These are phyloP conservation scores for Trichoderma sp. DNA, from an alignment of 2,329 filamentous ascomycete genomes.

Conservation along the genomic window DNA sequence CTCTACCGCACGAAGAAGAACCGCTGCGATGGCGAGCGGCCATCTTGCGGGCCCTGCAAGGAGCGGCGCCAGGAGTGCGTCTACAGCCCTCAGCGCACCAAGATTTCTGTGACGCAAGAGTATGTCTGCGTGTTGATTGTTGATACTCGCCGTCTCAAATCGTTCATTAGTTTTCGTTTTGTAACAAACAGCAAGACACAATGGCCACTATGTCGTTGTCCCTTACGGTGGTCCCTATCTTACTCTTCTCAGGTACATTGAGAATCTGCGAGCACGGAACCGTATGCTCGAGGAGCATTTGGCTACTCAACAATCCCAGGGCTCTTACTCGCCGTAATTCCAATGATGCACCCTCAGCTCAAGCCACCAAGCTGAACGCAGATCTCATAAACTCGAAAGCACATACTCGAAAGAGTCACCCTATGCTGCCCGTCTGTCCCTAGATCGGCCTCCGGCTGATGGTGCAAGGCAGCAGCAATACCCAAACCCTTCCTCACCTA, in stretches of 20 bases:
- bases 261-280: constrained; percentile 22
- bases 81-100: constrained; percentile 24
- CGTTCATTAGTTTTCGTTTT: too few relatives aligned
- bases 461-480: not conserved
- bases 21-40: constrained; percentile 22
- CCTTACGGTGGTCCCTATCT: not conserved
- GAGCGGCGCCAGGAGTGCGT: constrained; percentile 24
- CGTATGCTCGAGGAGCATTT: constrained; percentile 24
- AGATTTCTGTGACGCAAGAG: constrained; percentile 23
- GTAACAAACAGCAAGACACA: too few relatives aligned
- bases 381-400: not conserved
- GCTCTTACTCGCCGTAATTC: constrained; percentile 19
- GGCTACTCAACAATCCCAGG: constrained; percentile 5
- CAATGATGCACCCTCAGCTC: too few relatives aligned
- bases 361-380: not conserved
- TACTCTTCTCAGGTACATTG: constrained; percentile 16
- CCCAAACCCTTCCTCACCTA: not conserved
- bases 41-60: constrained; percentile 22
- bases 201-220: too few relatives aligned
- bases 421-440: not conserved
- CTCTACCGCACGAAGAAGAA: constrained; percentile 21
- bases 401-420: constrained; percentile 16
- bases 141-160: not conserved
- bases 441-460: not conserved
- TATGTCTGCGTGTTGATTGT: constrained; percentile 2